Conservation (phyloP, 1,284 basidiomycete species). For the Austroboletus niveus region DNA sequence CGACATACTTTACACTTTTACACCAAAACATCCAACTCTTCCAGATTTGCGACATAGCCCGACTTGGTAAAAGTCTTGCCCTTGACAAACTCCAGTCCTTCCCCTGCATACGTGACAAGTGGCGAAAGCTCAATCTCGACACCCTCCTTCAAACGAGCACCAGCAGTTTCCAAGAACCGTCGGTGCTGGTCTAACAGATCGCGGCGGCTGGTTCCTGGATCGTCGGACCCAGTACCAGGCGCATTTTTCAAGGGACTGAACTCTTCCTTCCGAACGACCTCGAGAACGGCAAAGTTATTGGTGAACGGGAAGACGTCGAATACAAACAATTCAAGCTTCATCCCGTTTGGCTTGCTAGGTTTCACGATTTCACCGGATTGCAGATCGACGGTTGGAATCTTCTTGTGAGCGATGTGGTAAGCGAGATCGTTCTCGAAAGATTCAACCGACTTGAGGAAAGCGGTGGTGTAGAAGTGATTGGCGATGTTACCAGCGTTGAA, state of each 20-base stretch:
- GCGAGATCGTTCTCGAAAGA: slow-evolving; percentile 88
- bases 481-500: slow-evolving; percentile 98
- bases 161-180: slow-evolving; percentile 80
- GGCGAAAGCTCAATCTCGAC: slow-evolving; percentile 93
- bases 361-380: slow-evolving; percentile 67
- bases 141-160: slow-evolving; percentile 67
- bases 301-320: slow-evolving; percentile 99
- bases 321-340: slow-evolving; percentile 99
- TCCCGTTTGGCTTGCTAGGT: slow-evolving; percentile 91
- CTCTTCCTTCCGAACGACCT: slow-evolving; percentile 87
- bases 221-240: slow-evolving; percentile 90
- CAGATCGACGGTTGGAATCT: slow-evolving; percentile 85
- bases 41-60: slow-evolving; percentile 46
- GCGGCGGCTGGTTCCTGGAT: slow-evolving; percentile 85
- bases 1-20: slow-evolving; percentile 14
- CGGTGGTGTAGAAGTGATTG: slow-evolving; percentile 96
- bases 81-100: slow-evolving; percentile 79
- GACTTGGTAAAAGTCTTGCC: slow-evolving; percentile 76
- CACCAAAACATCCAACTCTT: slow-evolving; percentile 50
- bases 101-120: slow-evolving; percentile 85
- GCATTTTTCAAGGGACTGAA: slow-evolving; percentile 99
- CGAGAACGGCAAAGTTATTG: slow-evolving; percentile 80
- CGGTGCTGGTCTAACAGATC: slow-evolving; percentile 91
- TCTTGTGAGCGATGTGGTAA: slow-evolving; percentile 98
- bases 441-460: slow-evolving; percentile 80